Percentiles rank a stretch among this genome's conserved stretches.
These are phyloP conservation scores for Neurospora sp. DNA, from an alignment of 495 filamentous ascomycete species.

Conservation along the genomic window DNA sequence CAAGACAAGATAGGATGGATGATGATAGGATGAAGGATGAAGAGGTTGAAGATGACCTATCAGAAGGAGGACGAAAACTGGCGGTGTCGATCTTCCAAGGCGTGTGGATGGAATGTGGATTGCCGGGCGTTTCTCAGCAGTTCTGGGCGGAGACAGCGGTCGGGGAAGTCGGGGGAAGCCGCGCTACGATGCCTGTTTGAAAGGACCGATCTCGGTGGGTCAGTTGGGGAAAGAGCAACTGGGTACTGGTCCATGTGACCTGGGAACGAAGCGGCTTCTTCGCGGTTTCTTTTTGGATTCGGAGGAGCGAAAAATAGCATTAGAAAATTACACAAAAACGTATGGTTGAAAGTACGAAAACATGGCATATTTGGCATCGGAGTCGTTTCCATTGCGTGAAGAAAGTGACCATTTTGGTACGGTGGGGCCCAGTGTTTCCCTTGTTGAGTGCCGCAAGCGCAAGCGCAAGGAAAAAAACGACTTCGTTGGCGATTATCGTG, in stretches of 20 bases:
- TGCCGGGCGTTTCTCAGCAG: not conserved
- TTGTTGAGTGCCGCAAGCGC: not conserved
- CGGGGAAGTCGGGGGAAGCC: slow-evolving; percentile 1
- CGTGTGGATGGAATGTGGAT: not conserved
- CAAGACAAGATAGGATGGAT: not conserved
- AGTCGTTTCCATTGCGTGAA: not conserved
- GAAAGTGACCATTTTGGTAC: not conserved
- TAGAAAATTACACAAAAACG: not conserved
- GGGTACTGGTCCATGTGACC: slow-evolving; percentile 12
- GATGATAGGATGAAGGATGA: not conserved
- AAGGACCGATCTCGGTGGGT: slow-evolving; percentile 19
- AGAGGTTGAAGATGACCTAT: not conserved
- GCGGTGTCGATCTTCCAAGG: not conserved
- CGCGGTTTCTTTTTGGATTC: not conserved
- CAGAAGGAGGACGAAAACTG: not conserved
- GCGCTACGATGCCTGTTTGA: slow-evolving; percentile 11
- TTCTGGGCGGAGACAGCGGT: not conserved
- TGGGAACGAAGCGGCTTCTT: not conserved
- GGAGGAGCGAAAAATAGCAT: not conserved
- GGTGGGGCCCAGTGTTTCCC: not conserved
- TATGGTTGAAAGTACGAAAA: not conserved
- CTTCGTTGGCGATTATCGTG: not conserved
- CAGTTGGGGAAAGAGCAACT: slow-evolving; percentile 5
- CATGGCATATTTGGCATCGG: not conserved
- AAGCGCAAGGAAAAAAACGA: not conserved